Conservation (phyloP, 2,329 filamentous ascomycete species). For the Triangularia verruculosa region DNA sequence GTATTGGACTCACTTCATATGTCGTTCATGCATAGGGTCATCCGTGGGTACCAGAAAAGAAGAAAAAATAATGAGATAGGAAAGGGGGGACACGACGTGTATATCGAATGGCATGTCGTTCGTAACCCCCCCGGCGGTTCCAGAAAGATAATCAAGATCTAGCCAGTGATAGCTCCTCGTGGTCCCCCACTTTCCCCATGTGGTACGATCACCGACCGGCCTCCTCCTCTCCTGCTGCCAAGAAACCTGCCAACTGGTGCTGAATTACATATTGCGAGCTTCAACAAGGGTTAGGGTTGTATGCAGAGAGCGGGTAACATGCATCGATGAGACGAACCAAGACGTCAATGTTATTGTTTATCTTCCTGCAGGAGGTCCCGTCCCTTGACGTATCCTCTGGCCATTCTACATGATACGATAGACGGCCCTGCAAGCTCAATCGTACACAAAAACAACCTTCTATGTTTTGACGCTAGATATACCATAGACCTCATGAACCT, state of each 20-base stretch:
- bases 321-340: not conserved
- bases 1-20: not conserved
- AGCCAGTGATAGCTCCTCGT: not conserved
- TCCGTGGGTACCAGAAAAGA: not conserved
- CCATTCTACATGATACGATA: not conserved
- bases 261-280: no score
- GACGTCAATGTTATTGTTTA: not conserved
- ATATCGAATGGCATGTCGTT: not conserved
- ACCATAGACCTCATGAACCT: constrained; percentile 1
- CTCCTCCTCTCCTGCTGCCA: not conserved
- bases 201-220: not conserved
- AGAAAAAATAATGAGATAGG: not conserved
- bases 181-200: not conserved
- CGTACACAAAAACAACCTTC: not conserved
- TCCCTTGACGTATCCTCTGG: not conserved
- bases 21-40: not conserved
- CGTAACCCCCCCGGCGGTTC: not conserved
- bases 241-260: not conserved
- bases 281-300: not conserved
- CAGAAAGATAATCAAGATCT: not conserved
- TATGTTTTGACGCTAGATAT: not conserved
- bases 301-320: not conserved
- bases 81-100: not conserved
- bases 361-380: not conserved
- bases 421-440: not conserved